A percentile compares a stretch with the other conserved stretches of the same genome.
phyloP scores from a whole-genome alignment of 2,329 filamentous ascomycete genomes.

The Mycosphaerella sp. region DNA sequence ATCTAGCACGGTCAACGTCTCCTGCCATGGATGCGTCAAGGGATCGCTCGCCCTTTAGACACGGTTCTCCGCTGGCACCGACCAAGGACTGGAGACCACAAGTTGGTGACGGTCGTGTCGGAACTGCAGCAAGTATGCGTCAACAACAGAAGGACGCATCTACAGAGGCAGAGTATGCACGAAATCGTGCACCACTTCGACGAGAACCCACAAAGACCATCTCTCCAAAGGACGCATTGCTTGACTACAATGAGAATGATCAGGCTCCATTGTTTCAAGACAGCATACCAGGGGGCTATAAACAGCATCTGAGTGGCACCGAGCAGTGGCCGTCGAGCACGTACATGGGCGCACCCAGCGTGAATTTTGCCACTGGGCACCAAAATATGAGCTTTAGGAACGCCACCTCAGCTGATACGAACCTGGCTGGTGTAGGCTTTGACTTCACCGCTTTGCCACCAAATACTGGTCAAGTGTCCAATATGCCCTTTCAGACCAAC shows the following conservation, averaged over 20 bases:
- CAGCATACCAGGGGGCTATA: slow-evolving; percentile 33
- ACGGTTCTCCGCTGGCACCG: slow-evolving; percentile 51
- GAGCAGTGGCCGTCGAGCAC: slow-evolving; percentile 42
- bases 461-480: slow-evolving; percentile 18
- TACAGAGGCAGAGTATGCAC: slow-evolving; percentile 43
- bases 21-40: slow-evolving; percentile 50
- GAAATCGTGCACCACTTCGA: slow-evolving; percentile 29
- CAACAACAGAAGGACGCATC: slow-evolving; percentile 58
- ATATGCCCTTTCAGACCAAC: slow-evolving; percentile 22
- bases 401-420: slow-evolving; percentile 36
- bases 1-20: slow-evolving; percentile 59
- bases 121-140: slow-evolving; percentile 54
- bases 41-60: slow-evolving; percentile 74
- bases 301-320: slow-evolving; percentile 30
- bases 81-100: slow-evolving; percentile 41
- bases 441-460: slow-evolving; percentile 34
- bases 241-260: slow-evolving; percentile 74
- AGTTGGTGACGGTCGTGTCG: slow-evolving; percentile 37
- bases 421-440: slow-evolving; percentile 30
- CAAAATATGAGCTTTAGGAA: slow-evolving; percentile 41
- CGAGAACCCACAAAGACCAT: slow-evolving; percentile 65
- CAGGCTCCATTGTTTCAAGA: slow-evolving; percentile 70
- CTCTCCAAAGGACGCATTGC: slow-evolving; percentile 83
- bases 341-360: slow-evolving; percentile 40
- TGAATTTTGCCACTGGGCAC: slow-evolving; percentile 38